phyloP scores from a whole-genome alignment of 257 asterid species.

The Capsicum baccatum region DNA sequence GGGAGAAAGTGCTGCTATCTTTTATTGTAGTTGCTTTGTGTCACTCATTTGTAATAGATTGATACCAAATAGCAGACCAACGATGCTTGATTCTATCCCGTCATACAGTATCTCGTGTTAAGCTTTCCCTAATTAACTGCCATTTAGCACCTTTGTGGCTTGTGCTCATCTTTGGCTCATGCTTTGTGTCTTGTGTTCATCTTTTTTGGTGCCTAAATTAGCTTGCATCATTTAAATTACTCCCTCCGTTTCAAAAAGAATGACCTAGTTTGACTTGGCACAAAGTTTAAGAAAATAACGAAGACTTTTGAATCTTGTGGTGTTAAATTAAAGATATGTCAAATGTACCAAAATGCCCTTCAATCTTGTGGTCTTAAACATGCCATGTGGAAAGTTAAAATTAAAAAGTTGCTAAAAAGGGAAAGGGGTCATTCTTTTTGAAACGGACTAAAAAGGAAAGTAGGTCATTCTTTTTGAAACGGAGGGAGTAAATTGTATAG shows the following conservation, averaged over 20 bases:
- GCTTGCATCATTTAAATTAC: background rate
- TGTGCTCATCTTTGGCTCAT: background rate
- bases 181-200: background rate
- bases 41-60: constrained; percentile 7
- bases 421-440: too few species aligned
- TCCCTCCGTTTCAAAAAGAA: too few species aligned
- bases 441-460: too few species aligned
- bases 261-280: too few species aligned
- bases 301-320: too few species aligned
- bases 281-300: too few species aligned
- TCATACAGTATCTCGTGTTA: background rate
- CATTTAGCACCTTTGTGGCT: constrained; percentile 13
- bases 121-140: background rate
- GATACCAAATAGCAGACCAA: background rate
- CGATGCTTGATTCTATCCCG: background rate
- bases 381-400: too few species aligned
- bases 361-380: too few species aligned
- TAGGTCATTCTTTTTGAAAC: too few species aligned
- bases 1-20: background rate
- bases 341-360: too few species aligned
- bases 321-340: too few species aligned
- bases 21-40: constrained; percentile 1
- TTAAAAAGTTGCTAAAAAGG: too few species aligned
- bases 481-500: background rate
- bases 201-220: background rate